A percentile compares a stretch with the other conserved stretches of the same genome.
Conservation (phyloP, 2,329 filamentous ascomycete species). For the Metarhizium anisopliae region DNA sequence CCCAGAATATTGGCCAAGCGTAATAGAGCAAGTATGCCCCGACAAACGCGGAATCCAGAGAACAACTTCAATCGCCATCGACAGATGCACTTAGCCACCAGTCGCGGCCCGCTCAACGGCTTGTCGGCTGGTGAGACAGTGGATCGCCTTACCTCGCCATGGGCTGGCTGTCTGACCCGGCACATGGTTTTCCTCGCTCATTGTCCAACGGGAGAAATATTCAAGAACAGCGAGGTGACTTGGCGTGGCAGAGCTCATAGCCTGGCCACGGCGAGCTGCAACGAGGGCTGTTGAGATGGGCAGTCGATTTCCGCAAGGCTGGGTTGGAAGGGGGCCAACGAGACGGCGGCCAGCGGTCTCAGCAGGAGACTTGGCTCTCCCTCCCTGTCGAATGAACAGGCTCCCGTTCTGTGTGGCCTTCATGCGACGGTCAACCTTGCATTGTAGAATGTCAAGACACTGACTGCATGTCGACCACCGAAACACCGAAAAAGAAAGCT, state of each 20-base stretch:
- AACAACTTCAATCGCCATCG: neutral
- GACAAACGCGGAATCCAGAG: neutral
- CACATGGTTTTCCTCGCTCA: neutral
- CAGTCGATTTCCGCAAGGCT: neutral
- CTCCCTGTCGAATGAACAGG: neutral
- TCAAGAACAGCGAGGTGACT: neutral
- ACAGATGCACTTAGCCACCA: neutral
- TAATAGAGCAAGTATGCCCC: neutral
- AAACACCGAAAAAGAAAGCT: neutral
- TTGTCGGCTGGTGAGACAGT: neutral
- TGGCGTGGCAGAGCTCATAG: neutral
- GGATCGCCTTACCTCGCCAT: neutral
- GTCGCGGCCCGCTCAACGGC: neutral
- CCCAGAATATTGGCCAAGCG: neutral
- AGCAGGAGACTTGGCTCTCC: neutral
- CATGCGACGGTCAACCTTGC: neutral
- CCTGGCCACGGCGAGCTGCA: neutral
- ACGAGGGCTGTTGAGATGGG: neutral
- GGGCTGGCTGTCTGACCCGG: neutral
- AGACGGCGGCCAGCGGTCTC: neutral
- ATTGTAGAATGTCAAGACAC: neutral
- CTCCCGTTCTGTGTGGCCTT: neutral
- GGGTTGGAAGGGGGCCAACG: neutral
- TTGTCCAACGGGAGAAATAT: neutral
- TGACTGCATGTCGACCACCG: neutral